Percentiles rank a stretch among this genome's conserved stretches.
phyloP scores from a whole-genome alignment of 208 protist genomes.

The Trypanosoma lewisi region DNA sequence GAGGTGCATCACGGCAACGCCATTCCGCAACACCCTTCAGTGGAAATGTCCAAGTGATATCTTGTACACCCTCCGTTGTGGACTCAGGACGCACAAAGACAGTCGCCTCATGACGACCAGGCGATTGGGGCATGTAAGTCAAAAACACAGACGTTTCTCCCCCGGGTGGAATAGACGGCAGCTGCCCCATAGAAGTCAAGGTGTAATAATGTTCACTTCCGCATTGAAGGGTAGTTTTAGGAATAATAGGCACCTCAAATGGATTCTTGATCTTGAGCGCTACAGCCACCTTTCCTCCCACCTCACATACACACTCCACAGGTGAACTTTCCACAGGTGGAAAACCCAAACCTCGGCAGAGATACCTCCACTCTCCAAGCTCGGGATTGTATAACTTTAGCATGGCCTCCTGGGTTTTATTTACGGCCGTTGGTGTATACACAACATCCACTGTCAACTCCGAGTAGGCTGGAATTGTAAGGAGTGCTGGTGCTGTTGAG shows the following conservation, averaged over 20 bases:
- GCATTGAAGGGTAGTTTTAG: slow-evolving; percentile 34
- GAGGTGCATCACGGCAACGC: slow-evolving; percentile 36
- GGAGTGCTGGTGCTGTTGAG: slow-evolving; percentile 32
- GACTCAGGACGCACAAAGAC: slow-evolving; percentile 54
- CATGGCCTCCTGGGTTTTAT: slow-evolving; percentile 40
- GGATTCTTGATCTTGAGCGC: slow-evolving; percentile 74
- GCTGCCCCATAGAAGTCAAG: slow-evolving; percentile 25
- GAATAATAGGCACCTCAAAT: slow-evolving; percentile 46
- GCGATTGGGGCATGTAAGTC: slow-evolving; percentile 57
- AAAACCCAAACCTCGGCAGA: slow-evolving; percentile 59
- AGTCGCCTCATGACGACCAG: slow-evolving; percentile 53
- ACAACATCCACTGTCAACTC: slow-evolving; percentile 58
- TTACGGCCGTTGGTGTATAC: slow-evolving; percentile 80
- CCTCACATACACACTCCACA: slow-evolving; percentile 46
- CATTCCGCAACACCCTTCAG: slow-evolving; percentile 79
- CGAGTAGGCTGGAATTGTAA: slow-evolving; percentile 51
- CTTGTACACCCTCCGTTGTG: slow-evolving; percentile 22
- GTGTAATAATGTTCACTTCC: slow-evolving; percentile 31
- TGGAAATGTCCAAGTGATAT: slow-evolving; percentile 76
- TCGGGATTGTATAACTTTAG: slow-evolving; percentile 63
- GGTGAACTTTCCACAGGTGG: slow-evolving; percentile 46
- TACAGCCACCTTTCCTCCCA: slow-evolving; percentile 38
- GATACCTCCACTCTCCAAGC: slow-evolving; percentile 84
- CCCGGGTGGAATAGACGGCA: slow-evolving; percentile 36
- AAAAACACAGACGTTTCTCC: slow-evolving; percentile 44